Conservation (phyloP, 2,329 filamentous ascomycete species). For the Pyrenochaeta sp. region DNA sequence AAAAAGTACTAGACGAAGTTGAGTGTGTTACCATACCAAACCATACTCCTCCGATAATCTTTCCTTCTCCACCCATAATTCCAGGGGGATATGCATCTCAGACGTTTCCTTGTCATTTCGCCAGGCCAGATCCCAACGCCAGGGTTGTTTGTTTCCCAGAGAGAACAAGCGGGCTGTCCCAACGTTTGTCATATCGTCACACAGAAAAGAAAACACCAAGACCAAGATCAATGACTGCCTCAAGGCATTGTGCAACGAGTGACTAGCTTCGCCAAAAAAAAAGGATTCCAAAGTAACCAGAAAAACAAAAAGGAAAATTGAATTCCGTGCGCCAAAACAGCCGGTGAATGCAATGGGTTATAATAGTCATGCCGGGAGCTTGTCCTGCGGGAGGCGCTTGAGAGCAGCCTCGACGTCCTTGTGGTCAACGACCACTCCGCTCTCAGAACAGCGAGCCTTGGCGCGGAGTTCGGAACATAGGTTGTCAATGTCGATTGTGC, state of each 20-base stretch:
- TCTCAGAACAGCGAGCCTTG: slow-evolving; percentile 94
- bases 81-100: background rate
- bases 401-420: slow-evolving; percentile 78
- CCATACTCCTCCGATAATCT: background rate
- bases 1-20: background rate
- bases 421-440: slow-evolving; percentile 87
- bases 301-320: background rate
- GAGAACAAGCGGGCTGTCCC: background rate
- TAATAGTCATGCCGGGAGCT: slow-evolving; percentile 8
- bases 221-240: background rate
- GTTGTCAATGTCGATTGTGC: slow-evolving; percentile 92
- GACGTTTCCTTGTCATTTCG: background rate
- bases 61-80: background rate
- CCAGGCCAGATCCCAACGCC: background rate
- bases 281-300: background rate
- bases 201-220: background rate
- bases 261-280: slow-evolving; percentile 6
- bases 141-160: background rate
- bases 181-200: background rate
- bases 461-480: slow-evolving; percentile 92
- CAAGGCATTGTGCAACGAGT: slow-evolving; percentile 9
- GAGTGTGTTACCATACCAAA: background rate
- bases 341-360: slow-evolving; percentile 7
- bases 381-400: slow-evolving; percentile 53
- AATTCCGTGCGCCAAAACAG: slow-evolving; percentile 2